Evolutionary conservation across 129 eudicot genomes (phyloP).

Genomic region (Lactuca sativa): DNA sequence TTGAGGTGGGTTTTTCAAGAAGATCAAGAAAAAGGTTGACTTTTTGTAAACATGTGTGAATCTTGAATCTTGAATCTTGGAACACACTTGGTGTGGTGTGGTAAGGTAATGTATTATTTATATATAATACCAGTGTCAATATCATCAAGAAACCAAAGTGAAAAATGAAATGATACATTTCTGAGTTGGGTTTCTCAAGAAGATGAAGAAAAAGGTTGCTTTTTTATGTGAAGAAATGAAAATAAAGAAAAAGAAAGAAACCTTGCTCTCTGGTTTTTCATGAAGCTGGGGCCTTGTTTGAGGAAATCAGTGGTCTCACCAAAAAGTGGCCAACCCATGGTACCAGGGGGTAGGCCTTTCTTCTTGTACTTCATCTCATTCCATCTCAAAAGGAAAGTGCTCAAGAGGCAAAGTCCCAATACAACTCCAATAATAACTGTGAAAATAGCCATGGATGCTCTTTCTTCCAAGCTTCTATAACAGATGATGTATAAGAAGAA

Average conservation of each 20-base stretch:
- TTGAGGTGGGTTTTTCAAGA: slow-evolving; percentile 15
- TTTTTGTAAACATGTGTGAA: slow-evolving; percentile 6
- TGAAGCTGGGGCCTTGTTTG: slow-evolving; percentile 90
- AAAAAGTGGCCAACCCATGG: slow-evolving; percentile 99
- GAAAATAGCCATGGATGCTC: slow-evolving; percentile 73
- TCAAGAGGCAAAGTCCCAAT: slow-evolving; percentile 58
- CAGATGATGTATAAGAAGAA: neutral
- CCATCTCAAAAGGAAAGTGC: slow-evolving; percentile 82
- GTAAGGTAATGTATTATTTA: too few relatives aligned
- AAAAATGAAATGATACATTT: slow-evolving; percentile 15
- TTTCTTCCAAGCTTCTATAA: slow-evolving; percentile 36
- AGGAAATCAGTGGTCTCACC: slow-evolving; percentile 98
- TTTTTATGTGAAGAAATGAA: neutral
- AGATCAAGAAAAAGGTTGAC: slow-evolving; percentile 19
- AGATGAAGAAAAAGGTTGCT: slow-evolving; percentile 21
- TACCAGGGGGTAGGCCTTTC: slow-evolving; percentile 95
- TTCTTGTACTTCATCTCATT: slow-evolving; percentile 79
- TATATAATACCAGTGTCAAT: too few relatives aligned
- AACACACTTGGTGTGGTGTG: too few relatives aligned
- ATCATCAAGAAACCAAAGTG: too few relatives aligned
- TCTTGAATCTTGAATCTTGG: neutral
- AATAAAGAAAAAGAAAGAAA: slow-evolving; percentile 16
- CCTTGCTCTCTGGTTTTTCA: slow-evolving; percentile 99
- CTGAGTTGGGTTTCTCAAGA: slow-evolving; percentile 9
- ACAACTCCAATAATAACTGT: slow-evolving; percentile 47